Conservation (phyloP, 108 stramenopile genomes). For the Nannochloropsis gaditana region DNA sequence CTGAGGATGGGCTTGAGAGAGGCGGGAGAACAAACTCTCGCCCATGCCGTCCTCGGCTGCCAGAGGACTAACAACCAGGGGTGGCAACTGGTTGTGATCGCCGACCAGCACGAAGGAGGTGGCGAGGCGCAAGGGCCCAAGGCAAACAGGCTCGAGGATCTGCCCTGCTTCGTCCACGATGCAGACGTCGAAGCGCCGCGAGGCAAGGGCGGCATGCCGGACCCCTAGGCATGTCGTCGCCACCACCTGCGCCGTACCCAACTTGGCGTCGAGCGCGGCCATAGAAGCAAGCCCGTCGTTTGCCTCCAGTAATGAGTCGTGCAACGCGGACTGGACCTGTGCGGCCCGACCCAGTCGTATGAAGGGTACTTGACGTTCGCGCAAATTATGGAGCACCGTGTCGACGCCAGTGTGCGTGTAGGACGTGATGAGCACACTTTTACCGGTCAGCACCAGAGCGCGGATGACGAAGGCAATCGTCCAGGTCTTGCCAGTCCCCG, state of each 20-base stretch:
- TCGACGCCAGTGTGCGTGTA: conserved; percentile 96
- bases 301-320: conserved; percentile 4
- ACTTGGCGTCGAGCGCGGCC: neutral
- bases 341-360: conserved; percentile 25
- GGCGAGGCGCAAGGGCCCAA: conserved; percentile 77
- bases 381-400: conserved; percentile 78
- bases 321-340: neutral
- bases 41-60: conserved; percentile 71
- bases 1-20: conserved; percentile 74
- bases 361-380: conserved; percentile 53
- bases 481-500: conserved; percentile 57
- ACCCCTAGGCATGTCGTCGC: conserved; percentile 73
- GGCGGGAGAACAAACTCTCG: conserved; percentile 70
- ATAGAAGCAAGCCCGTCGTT: neutral
- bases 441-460: conserved; percentile 72
- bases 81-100: conserved; percentile 94
- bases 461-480: conserved; percentile 68
- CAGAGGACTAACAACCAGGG: conserved; percentile 72
- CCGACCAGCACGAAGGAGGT: conserved; percentile 87
- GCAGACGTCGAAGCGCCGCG: conserved; percentile 80
- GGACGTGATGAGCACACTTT: conserved; percentile 80
- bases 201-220: conserved; percentile 59
- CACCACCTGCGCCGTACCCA: conserved; percentile 61
- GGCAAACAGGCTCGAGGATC: conserved; percentile 77
- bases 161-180: conserved; percentile 99